A percentile compares a stretch with the other conserved stretches of the same genome.
Evolutionary conservation across 108 stramenopile species (phyloP).

Genomic region (Cyclostephanos invisitatus): DNA sequence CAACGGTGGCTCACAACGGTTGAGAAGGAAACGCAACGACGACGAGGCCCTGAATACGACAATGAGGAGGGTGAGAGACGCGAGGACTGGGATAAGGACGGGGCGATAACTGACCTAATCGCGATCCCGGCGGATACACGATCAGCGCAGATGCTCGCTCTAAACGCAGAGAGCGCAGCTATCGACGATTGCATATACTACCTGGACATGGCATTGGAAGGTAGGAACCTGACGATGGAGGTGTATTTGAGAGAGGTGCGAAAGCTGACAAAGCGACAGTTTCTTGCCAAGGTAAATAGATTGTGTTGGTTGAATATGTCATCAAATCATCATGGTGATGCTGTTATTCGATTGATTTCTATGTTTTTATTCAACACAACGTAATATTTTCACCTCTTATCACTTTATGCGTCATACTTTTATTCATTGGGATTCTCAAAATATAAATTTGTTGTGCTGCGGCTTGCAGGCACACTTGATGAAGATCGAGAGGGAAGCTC

Average conservation of each 20-base stretch:
- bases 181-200: conserved; percentile 84
- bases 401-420: too few species aligned
- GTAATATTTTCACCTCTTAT: too few species aligned
- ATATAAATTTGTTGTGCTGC: too few species aligned
- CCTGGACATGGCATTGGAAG: conserved; percentile 74
- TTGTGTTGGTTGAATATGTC: too few species aligned
- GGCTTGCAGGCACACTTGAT: too few species aligned
- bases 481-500: too few species aligned
- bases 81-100: not conserved
- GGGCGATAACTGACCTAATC: conserved; percentile 26
- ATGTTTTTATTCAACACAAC: too few species aligned
- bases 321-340: too few species aligned
- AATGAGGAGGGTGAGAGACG: conserved; percentile 35
- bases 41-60: conserved; percentile 16
- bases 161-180: conserved; percentile 72
- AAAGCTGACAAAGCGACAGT: conserved; percentile 80
- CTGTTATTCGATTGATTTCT: too few species aligned
- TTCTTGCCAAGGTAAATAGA: conserved; percentile 62
- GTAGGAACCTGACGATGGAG: conserved; percentile 60
- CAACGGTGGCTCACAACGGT: conserved; percentile 55
- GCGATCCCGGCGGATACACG: conserved; percentile 56
- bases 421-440: too few species aligned
- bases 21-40: conserved; percentile 18
- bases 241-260: conserved; percentile 78
- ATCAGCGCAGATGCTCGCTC: conserved; percentile 72